A percentile compares a stretch with the other conserved stretches of the same genome.
Evolutionary conservation across 2,329 filamentous ascomycete genomes (phyloP).

Genomic region (Colletotrichum cereale): DNA sequence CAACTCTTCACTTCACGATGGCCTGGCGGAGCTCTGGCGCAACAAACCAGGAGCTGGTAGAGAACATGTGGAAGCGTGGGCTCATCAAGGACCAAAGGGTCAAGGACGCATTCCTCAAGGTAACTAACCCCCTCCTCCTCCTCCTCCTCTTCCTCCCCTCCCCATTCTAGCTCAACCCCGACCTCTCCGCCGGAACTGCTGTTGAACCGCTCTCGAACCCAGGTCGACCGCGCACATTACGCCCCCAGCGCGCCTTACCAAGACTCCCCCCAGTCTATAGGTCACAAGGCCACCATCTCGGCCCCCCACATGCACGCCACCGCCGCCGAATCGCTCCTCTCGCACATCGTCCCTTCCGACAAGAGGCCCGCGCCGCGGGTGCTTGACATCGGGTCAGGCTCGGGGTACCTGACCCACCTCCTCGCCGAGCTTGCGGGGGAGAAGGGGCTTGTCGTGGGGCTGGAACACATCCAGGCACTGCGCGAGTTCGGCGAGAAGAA

Average conservation of each 20-base stretch:
- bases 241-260: slow-evolving; percentile 77
- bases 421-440: slow-evolving; percentile 80
- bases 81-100: slow-evolving; percentile 81
- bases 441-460: slow-evolving; percentile 70
- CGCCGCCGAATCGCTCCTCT: slow-evolving; percentile 63
- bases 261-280: slow-evolving; percentile 68
- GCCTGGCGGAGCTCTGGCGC: slow-evolving; percentile 88
- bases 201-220: slow-evolving; percentile 1
- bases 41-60: slow-evolving; percentile 80
- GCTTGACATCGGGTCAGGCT: slow-evolving; percentile 81
- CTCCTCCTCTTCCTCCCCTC: slow-evolving; percentile 28
- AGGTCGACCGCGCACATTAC: slow-evolving; percentile 93
- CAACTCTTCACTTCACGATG: slow-evolving; percentile 66
- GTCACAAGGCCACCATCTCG: slow-evolving; percentile 67
- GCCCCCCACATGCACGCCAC: slow-evolving; percentile 73
- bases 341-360: slow-evolving; percentile 55
- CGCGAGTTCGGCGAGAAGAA: slow-evolving; percentile 73
- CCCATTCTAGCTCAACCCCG: background rate
- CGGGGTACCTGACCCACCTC: slow-evolving; percentile 89
- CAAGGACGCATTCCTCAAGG: slow-evolving; percentile 82
- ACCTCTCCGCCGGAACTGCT: background rate
- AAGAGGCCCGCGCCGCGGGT: slow-evolving; percentile 61
- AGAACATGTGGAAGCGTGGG: slow-evolving; percentile 79
- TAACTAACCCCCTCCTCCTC: slow-evolving; percentile 47
- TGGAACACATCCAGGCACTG: slow-evolving; percentile 79